Base-by-base conservation (phyloP, 257 asterid species). In the Coffea canephora region DNA sequence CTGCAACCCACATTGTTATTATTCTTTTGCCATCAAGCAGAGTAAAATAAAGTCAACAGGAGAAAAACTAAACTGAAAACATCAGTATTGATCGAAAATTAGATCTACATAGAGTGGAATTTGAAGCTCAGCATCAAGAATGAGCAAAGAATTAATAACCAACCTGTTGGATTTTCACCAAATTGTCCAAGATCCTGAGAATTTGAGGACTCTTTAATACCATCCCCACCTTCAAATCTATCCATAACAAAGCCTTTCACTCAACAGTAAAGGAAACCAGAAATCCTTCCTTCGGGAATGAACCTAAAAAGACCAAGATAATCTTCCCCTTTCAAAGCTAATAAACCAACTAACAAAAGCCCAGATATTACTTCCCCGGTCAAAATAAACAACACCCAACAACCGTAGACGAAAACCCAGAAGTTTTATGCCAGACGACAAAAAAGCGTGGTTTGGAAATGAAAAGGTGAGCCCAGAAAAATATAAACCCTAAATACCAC, bases 91-190 rank as follows among this genome's bases (percentile, higher is more conserved):
- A 71, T 12, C 16, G 48, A 66, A 52, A 78, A 84, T 69, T 81
- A 71, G 85, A 84, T 82, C 87, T 62, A 74, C 36, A 36, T 8
- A 74, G 21, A 84, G 36, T 43, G 83, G 81, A 81, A 77, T 19
- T 48, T 62, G 15, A 80, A 76, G 69, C 73, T 77, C 49, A 27
- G 81, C 16, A 71, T n/a, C 41, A 80, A 55, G 78, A 83, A 82
- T 71, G 52, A 83, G 64, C 21, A 73, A 11, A 55, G 46, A 27
- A 45, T 55, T 8, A 0, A 66, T 10, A 25, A 73, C 77, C 61
- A 77, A 91, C 99, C 99, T 91, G 91, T 54, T 55, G 96, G 86
- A 77, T 87, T 89, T 39, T 91, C 88, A 83, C 87, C 95, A 65
- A 91, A 82, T 36, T 89, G 89, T 66, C 75, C 81, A 69, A 83